Conservation (phyloP, 352 stramenopile species). For the Phytophthora melonis region DNA sequence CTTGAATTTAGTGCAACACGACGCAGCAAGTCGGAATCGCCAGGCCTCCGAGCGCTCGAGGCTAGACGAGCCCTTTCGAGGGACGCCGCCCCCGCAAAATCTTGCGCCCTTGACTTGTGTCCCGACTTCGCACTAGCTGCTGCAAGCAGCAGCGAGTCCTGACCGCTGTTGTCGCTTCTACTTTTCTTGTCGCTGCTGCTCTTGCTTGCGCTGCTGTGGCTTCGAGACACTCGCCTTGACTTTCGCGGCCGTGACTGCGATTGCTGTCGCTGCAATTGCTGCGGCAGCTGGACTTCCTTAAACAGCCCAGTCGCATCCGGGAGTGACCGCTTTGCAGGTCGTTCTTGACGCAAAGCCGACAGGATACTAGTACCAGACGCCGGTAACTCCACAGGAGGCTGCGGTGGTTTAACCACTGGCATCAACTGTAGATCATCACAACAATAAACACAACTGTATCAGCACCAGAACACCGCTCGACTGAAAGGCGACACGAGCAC, state of each 20-base stretch:
- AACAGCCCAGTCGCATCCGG: slow-evolving; percentile 46
- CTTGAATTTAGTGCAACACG: slow-evolving; percentile 12
- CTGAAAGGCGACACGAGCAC: neutral
- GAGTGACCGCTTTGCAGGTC: slow-evolving; percentile 51
- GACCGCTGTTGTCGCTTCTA: neutral
- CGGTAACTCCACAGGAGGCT: slow-evolving; percentile 4
- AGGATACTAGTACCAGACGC: slow-evolving; percentile 50
- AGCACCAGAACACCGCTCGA: neutral
- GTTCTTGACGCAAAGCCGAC: slow-evolving; percentile 69
- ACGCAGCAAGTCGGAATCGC: slow-evolving; percentile 19
- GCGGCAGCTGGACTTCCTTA: slow-evolving; percentile 53
- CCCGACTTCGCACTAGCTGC: slow-evolving; percentile 6
- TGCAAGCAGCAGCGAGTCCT: slow-evolving; percentile 21
- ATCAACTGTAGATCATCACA: slow-evolving; percentile 13
- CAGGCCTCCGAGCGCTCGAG: slow-evolving; percentile 1
- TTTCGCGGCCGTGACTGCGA: slow-evolving; percentile 24
- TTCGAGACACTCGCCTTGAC: slow-evolving; percentile 30
- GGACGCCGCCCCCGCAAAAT: neutral
- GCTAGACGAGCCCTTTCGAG: slow-evolving; percentile 2
- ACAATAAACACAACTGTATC: neutral
- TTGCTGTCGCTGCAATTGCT: slow-evolving; percentile 35
- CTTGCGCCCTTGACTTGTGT: slow-evolving; percentile 2
- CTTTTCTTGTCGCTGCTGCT: slow-evolving; percentile 5
- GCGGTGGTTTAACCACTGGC: slow-evolving; percentile 31
- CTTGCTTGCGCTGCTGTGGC: slow-evolving; percentile 16